Percentiles rank a stretch among this genome's conserved stretches.
Evolutionary conservation across 225 moss, liverwort and hornwort species (phyloP).

Genomic region (Bryum argenteum): DNA sequence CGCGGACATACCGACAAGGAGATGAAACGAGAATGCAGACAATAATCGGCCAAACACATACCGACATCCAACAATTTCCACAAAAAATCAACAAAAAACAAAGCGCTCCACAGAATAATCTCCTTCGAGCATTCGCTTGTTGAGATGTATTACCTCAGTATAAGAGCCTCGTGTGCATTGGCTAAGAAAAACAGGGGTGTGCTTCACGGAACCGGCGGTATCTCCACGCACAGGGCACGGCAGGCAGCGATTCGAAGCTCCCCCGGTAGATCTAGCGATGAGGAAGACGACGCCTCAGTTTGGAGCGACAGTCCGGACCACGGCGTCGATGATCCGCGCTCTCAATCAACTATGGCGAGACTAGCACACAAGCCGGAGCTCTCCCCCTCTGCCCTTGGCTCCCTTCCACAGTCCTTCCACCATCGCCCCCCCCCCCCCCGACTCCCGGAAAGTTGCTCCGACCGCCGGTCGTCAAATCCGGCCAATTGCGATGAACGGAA

Average conservation of each 20-base stretch:
- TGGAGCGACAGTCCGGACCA: constrained; percentile 6
- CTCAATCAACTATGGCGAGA: not conserved
- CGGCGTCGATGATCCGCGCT: constrained; percentile 18
- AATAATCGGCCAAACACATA: not conserved
- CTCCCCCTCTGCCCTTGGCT: not conserved
- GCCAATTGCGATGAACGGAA: not conserved
- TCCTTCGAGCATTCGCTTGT: no score
- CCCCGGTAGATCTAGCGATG: constrained; percentile 20
- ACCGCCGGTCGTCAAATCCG: not conserved
- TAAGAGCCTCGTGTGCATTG: not conserved
- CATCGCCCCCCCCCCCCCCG: not conserved
- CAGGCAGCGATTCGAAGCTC: constrained; percentile 25
- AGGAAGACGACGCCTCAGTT: not conserved
- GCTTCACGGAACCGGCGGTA: constrained; percentile 3
- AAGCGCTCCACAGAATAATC: not conserved
- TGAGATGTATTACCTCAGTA: constrained; percentile 19
- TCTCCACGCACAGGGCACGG: constrained; percentile 16
- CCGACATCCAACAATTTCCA: constrained; percentile 10
- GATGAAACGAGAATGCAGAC: not conserved
- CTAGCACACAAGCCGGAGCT: not conserved
- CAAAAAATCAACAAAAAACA: not conserved
- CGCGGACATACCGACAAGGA: not conserved
- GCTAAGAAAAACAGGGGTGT: not conserved
- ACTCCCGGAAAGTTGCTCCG: constrained; percentile 1
- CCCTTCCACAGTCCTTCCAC: constrained; percentile 22